A percentile compares a stretch with the other conserved stretches of the same genome.
Evolutionary conservation across 768 basidiomycete species (phyloP).

Genomic region (Tylopilus felleus): DNA sequence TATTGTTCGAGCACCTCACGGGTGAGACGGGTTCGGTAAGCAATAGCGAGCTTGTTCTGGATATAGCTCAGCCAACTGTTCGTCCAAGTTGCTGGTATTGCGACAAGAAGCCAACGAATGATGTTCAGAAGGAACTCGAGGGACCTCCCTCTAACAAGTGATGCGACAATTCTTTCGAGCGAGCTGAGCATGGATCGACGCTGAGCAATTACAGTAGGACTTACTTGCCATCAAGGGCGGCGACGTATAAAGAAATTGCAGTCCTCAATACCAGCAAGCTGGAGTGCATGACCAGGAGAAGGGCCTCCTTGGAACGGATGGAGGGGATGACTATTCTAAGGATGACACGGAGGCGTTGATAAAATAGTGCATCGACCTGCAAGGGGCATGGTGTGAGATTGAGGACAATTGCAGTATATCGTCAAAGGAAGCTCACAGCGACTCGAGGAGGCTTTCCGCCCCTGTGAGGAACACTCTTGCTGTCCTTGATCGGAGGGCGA

Average conservation of each 20-base stretch:
- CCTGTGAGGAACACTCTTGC: slow-evolving; percentile 17
- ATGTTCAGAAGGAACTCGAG: slow-evolving; percentile 81
- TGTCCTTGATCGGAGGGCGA: slow-evolving; percentile 31
- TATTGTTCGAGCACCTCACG: slow-evolving; percentile 80
- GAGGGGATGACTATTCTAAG: slow-evolving; percentile 87
- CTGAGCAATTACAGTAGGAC: slow-evolving; percentile 25
- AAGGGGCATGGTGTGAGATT: not conserved
- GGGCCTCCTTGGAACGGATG: slow-evolving; percentile 80
- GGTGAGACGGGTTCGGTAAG: slow-evolving; percentile 85
- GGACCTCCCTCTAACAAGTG: slow-evolving; percentile 84
- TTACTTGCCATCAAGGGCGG: slow-evolving; percentile 87
- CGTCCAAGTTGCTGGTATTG: slow-evolving; percentile 90
- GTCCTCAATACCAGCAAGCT: slow-evolving; percentile 86
- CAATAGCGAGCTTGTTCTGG: slow-evolving; percentile 89
- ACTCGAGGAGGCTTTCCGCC: slow-evolving; percentile 54
- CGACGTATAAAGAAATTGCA: slow-evolving; percentile 90
- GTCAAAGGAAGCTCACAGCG: slow-evolving; percentile 48
- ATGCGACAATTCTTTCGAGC: slow-evolving; percentile 81
- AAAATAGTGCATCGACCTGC: slow-evolving; percentile 91
- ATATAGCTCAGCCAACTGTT: slow-evolving; percentile 92
- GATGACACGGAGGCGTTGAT: slow-evolving; percentile 70
- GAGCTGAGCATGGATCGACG: not conserved
- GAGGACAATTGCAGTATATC: not conserved
- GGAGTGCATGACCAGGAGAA: slow-evolving; percentile 85
- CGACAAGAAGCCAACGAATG: slow-evolving; percentile 84